Evolutionary conservation across 1,139 yeast species (phyloP).

Genomic region (Pichia sp.): DNA sequence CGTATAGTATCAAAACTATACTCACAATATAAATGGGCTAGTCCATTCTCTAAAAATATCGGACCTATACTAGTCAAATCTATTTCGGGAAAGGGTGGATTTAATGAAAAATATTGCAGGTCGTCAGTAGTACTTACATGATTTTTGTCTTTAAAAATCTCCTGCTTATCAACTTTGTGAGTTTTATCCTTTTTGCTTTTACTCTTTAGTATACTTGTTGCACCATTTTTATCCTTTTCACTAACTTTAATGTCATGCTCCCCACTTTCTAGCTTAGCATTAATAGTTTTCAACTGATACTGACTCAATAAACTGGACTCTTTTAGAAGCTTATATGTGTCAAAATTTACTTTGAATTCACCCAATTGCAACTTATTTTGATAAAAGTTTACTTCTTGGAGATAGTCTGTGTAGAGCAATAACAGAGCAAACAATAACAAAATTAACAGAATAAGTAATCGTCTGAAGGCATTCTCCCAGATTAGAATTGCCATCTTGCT

Average conservation of each 20-base stretch:
- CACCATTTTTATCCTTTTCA: conserved; percentile 4
- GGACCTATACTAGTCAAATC: conserved; percentile 28
- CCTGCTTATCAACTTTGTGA: neutral
- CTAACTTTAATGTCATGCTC: neutral
- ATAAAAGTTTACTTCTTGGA: conserved; percentile 26
- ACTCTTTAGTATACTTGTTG: neutral
- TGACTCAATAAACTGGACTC: conserved; percentile 13
- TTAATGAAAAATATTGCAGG: conserved; percentile 13
- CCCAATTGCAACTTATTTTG: conserved; percentile 22
- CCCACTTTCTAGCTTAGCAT: neutral
- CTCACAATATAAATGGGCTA: conserved; percentile 22
- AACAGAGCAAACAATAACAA: conserved; percentile 21
- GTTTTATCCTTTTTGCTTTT: neutral
- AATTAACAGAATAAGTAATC: conserved; percentile 19
- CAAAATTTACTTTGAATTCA: conserved; percentile 21
- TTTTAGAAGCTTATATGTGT: conserved; percentile 21
- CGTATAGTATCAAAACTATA: conserved; percentile 21
- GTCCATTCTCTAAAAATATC: conserved; percentile 29
- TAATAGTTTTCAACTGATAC: conserved; percentile 1
- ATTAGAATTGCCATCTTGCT: conserved; percentile 6
- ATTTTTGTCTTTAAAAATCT: neutral
- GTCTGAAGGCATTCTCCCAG: conserved; percentile 19
- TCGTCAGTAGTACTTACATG: conserved; percentile 3
- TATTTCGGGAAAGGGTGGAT: conserved; percentile 27
- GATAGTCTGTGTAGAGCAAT: conserved; percentile 24